These are phyloP conservation scores for Penicillium cinerascens DNA, from an alignment of 495 filamentous ascomycete species.

Conservation along the genomic window DNA sequence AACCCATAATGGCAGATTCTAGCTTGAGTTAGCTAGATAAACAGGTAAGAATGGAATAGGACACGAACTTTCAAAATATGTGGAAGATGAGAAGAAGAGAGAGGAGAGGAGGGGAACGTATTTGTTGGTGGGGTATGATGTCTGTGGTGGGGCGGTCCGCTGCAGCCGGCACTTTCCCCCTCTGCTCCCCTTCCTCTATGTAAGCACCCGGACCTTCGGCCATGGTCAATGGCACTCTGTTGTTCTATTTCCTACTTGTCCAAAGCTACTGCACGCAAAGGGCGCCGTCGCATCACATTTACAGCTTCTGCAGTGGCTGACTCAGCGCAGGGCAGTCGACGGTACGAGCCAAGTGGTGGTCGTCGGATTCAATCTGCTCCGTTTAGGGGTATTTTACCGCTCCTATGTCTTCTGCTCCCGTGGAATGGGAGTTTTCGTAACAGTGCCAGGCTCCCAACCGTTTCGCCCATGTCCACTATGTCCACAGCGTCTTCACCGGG, in stretches of 20 bases:
- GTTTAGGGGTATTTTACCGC: neutral
- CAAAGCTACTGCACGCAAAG: neutral
- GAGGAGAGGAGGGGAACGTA: conserved; percentile 25
- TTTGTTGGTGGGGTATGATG: conserved; percentile 41
- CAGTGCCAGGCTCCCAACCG: conserved; percentile 5
- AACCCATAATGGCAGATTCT: conserved; percentile 75
- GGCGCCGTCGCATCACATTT: neutral
- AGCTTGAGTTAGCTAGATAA: conserved; percentile 20
- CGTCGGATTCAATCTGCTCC: neutral
- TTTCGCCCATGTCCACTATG: conserved; percentile 11
- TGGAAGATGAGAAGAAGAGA: conserved; percentile 17
- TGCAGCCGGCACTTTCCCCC: neutral
- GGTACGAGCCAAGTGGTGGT: neutral
- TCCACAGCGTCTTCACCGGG: conserved; percentile 24
- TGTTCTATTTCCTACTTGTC: neutral
- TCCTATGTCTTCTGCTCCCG: neutral
- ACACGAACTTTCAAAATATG: conserved; percentile 17
- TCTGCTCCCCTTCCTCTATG: neutral
- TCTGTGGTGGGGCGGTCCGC: conserved; percentile 26
- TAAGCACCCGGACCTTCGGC: neutral
- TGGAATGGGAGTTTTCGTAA: neutral
- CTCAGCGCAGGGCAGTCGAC: conserved; percentile 10
- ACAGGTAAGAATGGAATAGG: neutral
- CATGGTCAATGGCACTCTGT: no score
- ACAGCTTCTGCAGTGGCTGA: conserved; percentile 5